Percentiles rank a stretch among this genome's conserved stretches.
These are phyloP conservation scores for Rhinocladiella mackenziei DNA, from an alignment of 2,329 filamentous ascomycete species.

Conservation along the genomic window DNA sequence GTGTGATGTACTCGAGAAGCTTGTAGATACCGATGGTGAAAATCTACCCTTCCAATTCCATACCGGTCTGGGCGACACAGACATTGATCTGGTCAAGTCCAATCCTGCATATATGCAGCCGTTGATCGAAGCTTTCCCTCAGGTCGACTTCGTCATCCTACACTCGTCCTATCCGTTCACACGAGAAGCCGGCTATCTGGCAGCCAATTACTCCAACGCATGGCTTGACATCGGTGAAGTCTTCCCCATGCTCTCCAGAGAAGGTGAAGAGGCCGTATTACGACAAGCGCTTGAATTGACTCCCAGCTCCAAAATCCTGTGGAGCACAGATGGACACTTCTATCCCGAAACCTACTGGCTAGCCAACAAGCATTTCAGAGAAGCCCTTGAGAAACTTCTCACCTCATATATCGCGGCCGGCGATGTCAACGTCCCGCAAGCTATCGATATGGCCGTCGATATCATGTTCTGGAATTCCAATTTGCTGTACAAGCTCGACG, in stretches of 20 bases:
- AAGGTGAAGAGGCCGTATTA: slow-evolving; percentile 68
- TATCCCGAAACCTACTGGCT: slow-evolving; percentile 75
- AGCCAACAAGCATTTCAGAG: slow-evolving; percentile 66
- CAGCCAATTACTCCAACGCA: slow-evolving; percentile 71
- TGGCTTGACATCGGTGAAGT: slow-evolving; percentile 81
- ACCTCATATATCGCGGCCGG: slow-evolving; percentile 62
- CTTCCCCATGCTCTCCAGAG: slow-evolving; percentile 71
- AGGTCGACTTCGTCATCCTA: slow-evolving; percentile 70
- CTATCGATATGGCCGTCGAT: slow-evolving; percentile 60
- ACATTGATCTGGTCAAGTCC: slow-evolving; percentile 64
- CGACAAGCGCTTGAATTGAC: slow-evolving; percentile 71
- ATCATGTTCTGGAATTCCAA: slow-evolving; percentile 76
- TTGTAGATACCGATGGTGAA: slow-evolving; percentile 35
- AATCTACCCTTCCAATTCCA: slow-evolving; percentile 71
- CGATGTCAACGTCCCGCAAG: slow-evolving; percentile 59
- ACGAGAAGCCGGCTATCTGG: slow-evolving; percentile 72
- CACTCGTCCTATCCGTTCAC: slow-evolving; percentile 81
- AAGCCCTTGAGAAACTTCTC: slow-evolving; percentile 64
- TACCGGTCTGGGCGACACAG: slow-evolving; percentile 75
- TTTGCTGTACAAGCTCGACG: slow-evolving; percentile 62
- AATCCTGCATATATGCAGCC: slow-evolving; percentile 72
- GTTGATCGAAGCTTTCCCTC: slow-evolving; percentile 65
- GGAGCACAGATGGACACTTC: slow-evolving; percentile 76
- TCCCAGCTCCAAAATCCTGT: slow-evolving; percentile 70
- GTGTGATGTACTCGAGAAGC: slow-evolving; percentile 55